A percentile compares a stretch with the other conserved stretches of the same genome.
These are phyloP conservation scores for Pythium phragmiticola DNA, from an alignment of 352 stramenopile genomes.

Conservation along the genomic window DNA sequence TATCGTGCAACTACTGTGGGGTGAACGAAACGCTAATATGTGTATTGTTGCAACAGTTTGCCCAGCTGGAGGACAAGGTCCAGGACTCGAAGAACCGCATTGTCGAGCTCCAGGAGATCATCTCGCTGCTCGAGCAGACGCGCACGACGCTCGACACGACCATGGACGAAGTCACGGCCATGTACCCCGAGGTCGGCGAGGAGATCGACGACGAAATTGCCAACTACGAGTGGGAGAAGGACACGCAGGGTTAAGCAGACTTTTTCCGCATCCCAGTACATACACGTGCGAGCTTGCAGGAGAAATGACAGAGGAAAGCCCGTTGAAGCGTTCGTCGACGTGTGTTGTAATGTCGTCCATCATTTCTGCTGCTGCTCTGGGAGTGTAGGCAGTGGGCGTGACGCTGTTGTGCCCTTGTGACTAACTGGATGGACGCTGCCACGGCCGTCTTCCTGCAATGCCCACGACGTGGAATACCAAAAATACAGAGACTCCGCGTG, in stretches of 20 bases:
- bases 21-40: neutral
- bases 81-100: slow-evolving; percentile 85
- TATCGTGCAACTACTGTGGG: neutral
- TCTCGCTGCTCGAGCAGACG: slow-evolving; percentile 81
- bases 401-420: no score
- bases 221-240: slow-evolving; percentile 89
- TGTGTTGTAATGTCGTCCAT: neutral
- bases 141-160: slow-evolving; percentile 82
- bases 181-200: slow-evolving; percentile 83
- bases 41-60: slow-evolving; percentile 37
- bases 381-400: neutral
- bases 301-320: slow-evolving; percentile 10
- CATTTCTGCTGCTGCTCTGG: neutral
- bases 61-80: slow-evolving; percentile 79
- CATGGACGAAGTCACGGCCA: slow-evolving; percentile 82
- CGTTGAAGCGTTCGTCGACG: neutral
- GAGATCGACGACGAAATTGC: slow-evolving; percentile 90
- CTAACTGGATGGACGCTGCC: no score
- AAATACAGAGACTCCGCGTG: no score
- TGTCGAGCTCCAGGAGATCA: slow-evolving; percentile 82
- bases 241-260: slow-evolving; percentile 66
- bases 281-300: slow-evolving; percentile 12
- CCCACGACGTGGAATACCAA: no score
- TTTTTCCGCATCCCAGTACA: slow-evolving; percentile 1
- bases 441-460: no score